These are phyloP conservation scores for Clarireedia homoeocarpa DNA, from an alignment of 2,329 filamentous ascomycete species.

Conservation along the genomic window DNA sequence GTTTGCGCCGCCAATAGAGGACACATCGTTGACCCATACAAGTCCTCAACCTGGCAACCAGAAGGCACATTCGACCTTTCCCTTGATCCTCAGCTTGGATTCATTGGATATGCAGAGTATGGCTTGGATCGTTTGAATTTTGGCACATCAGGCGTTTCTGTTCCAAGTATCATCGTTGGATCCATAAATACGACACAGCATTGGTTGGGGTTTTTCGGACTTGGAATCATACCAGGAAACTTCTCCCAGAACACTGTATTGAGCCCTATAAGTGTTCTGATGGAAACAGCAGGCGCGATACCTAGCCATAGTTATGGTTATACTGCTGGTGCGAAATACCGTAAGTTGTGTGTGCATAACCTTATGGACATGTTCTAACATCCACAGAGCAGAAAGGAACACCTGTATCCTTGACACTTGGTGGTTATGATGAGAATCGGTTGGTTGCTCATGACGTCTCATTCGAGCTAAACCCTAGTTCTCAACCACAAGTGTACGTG, in stretches of 20 bases:
- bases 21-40: constrained; percentile 44
- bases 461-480: constrained; percentile 47
- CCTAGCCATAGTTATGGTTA: constrained; percentile 69
- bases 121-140: constrained; percentile 40
- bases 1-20: constrained; percentile 51
- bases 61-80: constrained; percentile 40
- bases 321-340: constrained; percentile 67
- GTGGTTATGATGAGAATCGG: constrained; percentile 59
- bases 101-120: constrained; percentile 55
- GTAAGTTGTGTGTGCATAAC: constrained; percentile 35
- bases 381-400: constrained; percentile 34
- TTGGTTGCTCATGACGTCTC: constrained; percentile 52
- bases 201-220: constrained; percentile 47
- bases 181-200: constrained; percentile 49
- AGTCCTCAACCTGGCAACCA: constrained; percentile 47
- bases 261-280: constrained; percentile 46
- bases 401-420: constrained; percentile 55
- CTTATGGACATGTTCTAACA: constrained; percentile 21
- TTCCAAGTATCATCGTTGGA: constrained; percentile 31
- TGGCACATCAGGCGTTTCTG: constrained; percentile 29
- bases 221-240: constrained; percentile 47
- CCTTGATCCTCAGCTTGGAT: constrained; percentile 48
- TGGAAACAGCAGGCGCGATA: constrained; percentile 51
- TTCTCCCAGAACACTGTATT: constrained; percentile 43
- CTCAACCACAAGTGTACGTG: constrained; percentile 32